These are phyloP conservation scores for Coniferiporia sulphurascens DNA, from an alignment of 1,284 basidiomycete genomes.

Conservation along the genomic window DNA sequence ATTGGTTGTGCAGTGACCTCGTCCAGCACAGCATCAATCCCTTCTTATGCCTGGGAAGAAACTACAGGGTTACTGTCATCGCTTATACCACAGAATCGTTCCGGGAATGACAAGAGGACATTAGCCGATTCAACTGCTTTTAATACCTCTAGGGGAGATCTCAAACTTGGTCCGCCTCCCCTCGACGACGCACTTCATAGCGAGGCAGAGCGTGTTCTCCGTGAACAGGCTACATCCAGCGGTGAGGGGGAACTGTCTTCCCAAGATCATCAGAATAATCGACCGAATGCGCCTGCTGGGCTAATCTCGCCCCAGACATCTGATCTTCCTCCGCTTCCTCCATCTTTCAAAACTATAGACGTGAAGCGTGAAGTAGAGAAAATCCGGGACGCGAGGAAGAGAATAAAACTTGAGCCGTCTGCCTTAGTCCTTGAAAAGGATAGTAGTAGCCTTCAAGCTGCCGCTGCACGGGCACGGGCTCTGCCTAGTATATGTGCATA, in stretches of 20 bases:
- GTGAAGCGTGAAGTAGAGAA: conserved; percentile 89
- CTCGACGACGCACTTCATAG: conserved; percentile 72
- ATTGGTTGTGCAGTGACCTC: conserved; percentile 54
- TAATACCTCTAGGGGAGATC: conserved; percentile 65
- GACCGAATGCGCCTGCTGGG: conserved; percentile 45
- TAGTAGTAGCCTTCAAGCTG: conserved; percentile 52
- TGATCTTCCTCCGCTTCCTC: conserved; percentile 77
- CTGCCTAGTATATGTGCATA: conserved; percentile 91
- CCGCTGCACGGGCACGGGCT: conserved; percentile 50
- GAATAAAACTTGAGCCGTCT: conserved; percentile 82
- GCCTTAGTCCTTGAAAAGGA: conserved; percentile 47
- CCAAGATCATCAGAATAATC: conserved; percentile 54
- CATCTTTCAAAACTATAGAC: conserved; percentile 82
- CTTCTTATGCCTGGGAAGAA: conserved; percentile 71
- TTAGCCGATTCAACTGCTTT: conserved; percentile 61
- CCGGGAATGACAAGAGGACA: conserved; percentile 31
- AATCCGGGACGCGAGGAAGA: conserved; percentile 85
- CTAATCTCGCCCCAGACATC: conserved; percentile 58
- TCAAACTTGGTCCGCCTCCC: conserved; percentile 82
- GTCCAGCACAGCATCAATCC: conserved; percentile 59
- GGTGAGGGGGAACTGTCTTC: conserved; percentile 60
- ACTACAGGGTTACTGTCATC: conserved; percentile 76
- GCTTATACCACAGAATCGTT: conserved; percentile 60
- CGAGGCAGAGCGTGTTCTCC: conserved; percentile 72
- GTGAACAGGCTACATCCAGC: conserved; percentile 57